These are phyloP conservation scores for Aspergillus chevalieri DNA, from an alignment of 2,329 filamentous ascomycete species.

Conservation along the genomic window DNA sequence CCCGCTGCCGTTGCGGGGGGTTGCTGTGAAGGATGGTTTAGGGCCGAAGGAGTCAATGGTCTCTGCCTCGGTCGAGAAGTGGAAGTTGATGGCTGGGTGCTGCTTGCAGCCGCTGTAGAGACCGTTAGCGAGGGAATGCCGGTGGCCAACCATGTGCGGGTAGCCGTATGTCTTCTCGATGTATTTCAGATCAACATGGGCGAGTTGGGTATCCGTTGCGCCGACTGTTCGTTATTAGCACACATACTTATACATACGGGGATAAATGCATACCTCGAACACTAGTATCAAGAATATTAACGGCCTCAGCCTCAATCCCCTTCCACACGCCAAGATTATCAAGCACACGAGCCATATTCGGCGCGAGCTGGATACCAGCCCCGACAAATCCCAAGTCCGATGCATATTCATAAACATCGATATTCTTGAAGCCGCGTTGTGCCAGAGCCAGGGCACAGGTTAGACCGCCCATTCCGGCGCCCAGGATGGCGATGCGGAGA, in stretches of 20 bases:
- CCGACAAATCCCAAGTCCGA: constrained; percentile 71
- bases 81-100: constrained; percentile 59
- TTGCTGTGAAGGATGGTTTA: constrained; percentile 53
- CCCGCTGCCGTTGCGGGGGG: constrained; percentile 49
- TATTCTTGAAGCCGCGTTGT: constrained; percentile 65
- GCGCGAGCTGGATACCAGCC: constrained; percentile 74
- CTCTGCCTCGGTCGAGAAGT: constrained; percentile 55
- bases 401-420: constrained; percentile 68
- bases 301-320: constrained; percentile 62
- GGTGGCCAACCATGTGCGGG: constrained; percentile 72
- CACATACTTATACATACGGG: background rate
- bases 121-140: constrained; percentile 61
- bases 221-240: constrained; percentile 46
- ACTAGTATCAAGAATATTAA: constrained; percentile 62
- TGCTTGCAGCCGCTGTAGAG: constrained; percentile 63
- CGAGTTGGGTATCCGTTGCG: constrained; percentile 60
- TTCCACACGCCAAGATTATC: constrained; percentile 66
- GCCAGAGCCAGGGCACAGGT: constrained; percentile 65
- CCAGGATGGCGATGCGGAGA: constrained; percentile 39
- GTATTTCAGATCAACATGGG: constrained; percentile 62
- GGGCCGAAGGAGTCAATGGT: constrained; percentile 55
- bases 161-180: constrained; percentile 63
- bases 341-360: constrained; percentile 71
- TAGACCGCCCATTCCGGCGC: constrained; percentile 69
- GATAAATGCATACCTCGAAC: constrained; percentile 52